Percentiles rank a stretch among this genome's conserved stretches.
Evolutionary conservation across 192 early-diverging fungal species (phyloP).

Genomic region (Podila epigama): DNA sequence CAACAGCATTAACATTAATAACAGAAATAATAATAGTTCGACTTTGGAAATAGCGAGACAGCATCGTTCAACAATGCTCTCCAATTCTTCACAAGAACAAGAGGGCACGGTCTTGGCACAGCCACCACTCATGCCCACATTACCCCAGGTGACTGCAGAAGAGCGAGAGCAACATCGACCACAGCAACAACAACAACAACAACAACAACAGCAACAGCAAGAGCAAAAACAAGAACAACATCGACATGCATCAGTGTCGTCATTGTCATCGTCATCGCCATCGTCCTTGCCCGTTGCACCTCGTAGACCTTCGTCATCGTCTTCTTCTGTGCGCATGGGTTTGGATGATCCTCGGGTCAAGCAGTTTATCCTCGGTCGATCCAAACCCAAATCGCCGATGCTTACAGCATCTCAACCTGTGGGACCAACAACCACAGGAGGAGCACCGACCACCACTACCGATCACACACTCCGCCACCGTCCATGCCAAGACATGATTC

Average conservation of each 20-base stretch:
- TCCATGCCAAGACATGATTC: not conserved
- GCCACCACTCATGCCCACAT: no score
- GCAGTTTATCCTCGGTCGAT: not conserved
- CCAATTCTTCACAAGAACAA: no score
- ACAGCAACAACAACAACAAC: not conserved
- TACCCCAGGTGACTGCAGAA: no score
- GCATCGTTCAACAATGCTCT: no score
- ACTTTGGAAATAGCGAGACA: not conserved
- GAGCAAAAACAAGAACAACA: not conserved
- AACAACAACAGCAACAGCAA: not conserved
- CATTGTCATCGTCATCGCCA: not conserved
- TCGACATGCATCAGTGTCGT: not conserved
- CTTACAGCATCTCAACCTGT: not conserved
- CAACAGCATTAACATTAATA: not conserved
- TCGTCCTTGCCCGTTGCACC: not conserved
- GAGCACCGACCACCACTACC: no score
- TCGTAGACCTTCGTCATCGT: no score
- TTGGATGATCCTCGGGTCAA: not conserved
- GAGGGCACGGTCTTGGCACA: no score
- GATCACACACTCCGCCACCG: not conserved
- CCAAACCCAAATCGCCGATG: conserved; percentile 1
- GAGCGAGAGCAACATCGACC: not conserved
- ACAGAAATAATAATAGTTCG: not conserved
- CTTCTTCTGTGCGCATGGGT: not conserved
- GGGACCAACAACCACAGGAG: no score